These are phyloP conservation scores for Xylaria telfairii DNA, from an alignment of 495 filamentous ascomycete genomes.

Conservation along the genomic window DNA sequence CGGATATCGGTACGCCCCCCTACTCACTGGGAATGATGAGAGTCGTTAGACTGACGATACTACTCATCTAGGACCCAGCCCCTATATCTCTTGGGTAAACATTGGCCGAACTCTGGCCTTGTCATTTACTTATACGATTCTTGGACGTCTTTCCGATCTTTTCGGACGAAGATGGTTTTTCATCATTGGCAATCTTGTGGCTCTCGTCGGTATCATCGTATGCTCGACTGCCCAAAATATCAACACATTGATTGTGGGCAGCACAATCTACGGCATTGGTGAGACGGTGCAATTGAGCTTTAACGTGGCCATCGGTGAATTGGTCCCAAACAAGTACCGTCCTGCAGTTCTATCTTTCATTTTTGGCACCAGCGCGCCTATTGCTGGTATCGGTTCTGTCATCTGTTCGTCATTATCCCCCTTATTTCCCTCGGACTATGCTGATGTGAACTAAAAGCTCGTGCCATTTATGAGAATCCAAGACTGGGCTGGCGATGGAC, in stretches of 20 bases:
- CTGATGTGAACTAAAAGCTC: conserved; percentile 31
- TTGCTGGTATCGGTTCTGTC: conserved; percentile 50
- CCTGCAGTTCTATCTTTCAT: conserved; percentile 48
- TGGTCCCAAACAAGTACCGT: conserved; percentile 53
- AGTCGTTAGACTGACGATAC: conserved; percentile 31
- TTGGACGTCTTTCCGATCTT: conserved; percentile 59
- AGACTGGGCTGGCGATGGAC: conserved; percentile 50
- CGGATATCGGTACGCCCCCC: conserved; percentile 36
- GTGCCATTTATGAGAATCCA: conserved; percentile 44
- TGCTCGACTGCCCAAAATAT: conserved; percentile 53
- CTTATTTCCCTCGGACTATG: not conserved
- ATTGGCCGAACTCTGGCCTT: conserved; percentile 43
- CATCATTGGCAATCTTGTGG: conserved; percentile 49
- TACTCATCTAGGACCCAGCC: conserved; percentile 41
- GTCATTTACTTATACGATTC: conserved; percentile 41
- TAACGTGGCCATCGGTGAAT: conserved; percentile 50
- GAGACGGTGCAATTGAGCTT: conserved; percentile 50
- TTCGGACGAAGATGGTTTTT: conserved; percentile 61
- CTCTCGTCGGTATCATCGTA: conserved; percentile 52
- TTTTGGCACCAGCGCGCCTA: conserved; percentile 45
- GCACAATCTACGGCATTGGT: conserved; percentile 43
- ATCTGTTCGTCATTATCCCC: conserved; percentile 34
- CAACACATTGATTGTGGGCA: conserved; percentile 50
- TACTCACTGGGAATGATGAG: not conserved
- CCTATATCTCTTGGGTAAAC: conserved; percentile 46